phyloP scores from a whole-genome alignment of 2,329 filamentous ascomycete genomes.

The Clonostachys sp. region DNA sequence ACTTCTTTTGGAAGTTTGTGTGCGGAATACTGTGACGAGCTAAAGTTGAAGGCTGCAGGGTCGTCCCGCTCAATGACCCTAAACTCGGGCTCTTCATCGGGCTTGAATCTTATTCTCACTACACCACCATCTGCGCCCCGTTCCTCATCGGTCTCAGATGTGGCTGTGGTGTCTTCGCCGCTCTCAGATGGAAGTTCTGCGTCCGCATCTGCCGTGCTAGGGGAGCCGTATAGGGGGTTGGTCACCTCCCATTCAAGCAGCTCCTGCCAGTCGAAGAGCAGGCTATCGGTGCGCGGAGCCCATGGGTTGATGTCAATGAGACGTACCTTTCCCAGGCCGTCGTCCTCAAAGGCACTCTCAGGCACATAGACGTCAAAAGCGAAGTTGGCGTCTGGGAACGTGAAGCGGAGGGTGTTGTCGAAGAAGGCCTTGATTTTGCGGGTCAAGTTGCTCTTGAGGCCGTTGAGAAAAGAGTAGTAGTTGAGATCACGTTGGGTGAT shows the following conservation, averaged over 20 bases:
- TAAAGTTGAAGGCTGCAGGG: conserved; percentile 83
- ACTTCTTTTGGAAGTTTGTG: conserved; percentile 95
- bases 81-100: conserved; percentile 69
- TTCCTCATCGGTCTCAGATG: conserved; percentile 20
- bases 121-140: conserved; percentile 16
- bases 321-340: conserved; percentile 69
- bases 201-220: conserved; percentile 7
- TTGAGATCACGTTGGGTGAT: conserved; percentile 89
- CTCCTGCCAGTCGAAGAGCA: conserved; percentile 89
- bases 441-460: conserved; percentile 60
- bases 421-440: conserved; percentile 75
- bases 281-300: conserved; percentile 81
- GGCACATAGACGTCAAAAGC: conserved; percentile 92
- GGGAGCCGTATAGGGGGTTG: conserved; percentile 46
- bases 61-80: conserved; percentile 80
- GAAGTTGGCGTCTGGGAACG: conserved; percentile 81
- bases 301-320: conserved; percentile 95
- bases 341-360: conserved; percentile 46
- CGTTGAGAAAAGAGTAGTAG: conserved; percentile 75
- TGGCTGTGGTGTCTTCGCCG: conserved; percentile 31
- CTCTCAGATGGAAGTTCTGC: conserved; percentile 20
- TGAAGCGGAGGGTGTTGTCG: conserved; percentile 63
- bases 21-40: conserved; percentile 82
- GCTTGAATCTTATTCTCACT: conserved; percentile 25
- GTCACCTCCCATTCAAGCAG: conserved; percentile 68